phyloP scores from a whole-genome alignment of 371 early-diverging fungal genomes.

The Mucor lusitanicus region DNA sequence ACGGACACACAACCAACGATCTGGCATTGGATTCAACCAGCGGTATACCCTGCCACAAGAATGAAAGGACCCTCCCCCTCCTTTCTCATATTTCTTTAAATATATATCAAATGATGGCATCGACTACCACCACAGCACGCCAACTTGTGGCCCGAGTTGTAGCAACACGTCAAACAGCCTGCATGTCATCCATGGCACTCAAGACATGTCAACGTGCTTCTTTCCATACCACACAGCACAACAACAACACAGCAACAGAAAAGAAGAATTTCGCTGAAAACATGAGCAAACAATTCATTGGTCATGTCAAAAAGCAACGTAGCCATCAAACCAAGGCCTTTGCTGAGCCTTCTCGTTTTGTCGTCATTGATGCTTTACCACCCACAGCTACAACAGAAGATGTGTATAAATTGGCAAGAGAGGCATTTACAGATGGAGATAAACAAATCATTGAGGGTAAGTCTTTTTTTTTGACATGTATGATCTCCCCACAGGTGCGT shows the following conservation, averaged over 20 bases:
- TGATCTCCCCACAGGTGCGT: too few relatives aligned
- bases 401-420: slow-evolving; percentile 46
- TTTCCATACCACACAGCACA: neutral
- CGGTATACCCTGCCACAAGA: slow-evolving; percentile 2
- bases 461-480: too few relatives aligned
- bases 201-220: neutral
- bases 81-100: neutral
- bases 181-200: neutral
- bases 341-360: slow-evolving; percentile 30
- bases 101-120: neutral
- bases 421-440: slow-evolving; percentile 43
- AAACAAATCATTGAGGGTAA: slow-evolving; percentile 29
- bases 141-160: neutral
- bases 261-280: slow-evolving; percentile 14
- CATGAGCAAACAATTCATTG: slow-evolving; percentile 15
- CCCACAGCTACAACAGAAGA: slow-evolving; percentile 45
- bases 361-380: slow-evolving; percentile 38
- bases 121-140: neutral
- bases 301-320: slow-evolving; percentile 15
- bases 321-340: neutral
- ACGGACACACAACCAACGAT: neutral
- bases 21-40: neutral
- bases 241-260: neutral
- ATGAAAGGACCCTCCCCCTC: neutral
- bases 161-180: neutral